Conservation (phyloP, 2,329 filamentous ascomycete genomes). For the Helotiales sp. region DNA sequence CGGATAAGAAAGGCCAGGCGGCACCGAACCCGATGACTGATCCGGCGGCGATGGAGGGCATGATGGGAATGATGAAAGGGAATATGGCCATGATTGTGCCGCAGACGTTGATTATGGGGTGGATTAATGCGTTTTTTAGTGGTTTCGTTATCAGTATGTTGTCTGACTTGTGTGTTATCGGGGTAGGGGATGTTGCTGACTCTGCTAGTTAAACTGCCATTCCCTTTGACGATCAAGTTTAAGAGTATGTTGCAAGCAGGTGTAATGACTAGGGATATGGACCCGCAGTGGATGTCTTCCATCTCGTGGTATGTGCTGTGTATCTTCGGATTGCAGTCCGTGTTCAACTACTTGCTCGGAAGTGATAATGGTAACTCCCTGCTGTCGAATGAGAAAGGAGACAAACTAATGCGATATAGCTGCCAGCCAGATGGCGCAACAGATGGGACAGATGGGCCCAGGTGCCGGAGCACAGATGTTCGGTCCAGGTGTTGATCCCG, state of each 20-base stretch:
- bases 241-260: constrained; percentile 99
- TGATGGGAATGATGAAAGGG: constrained; percentile 99
- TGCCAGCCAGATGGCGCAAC: constrained; percentile 87
- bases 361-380: constrained; percentile 83
- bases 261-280: constrained; percentile 92
- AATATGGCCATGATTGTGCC: constrained; percentile 99
- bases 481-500: constrained; percentile 88
- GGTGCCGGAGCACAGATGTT: constrained; percentile 72
- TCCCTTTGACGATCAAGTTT: constrained; percentile 97
- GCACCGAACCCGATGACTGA: constrained; percentile 94
- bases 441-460: constrained; percentile 77
- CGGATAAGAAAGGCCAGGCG: constrained; percentile 82
- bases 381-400: neutral
- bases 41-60: constrained; percentile 96
- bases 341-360: constrained; percentile 95
- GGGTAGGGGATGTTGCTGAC: constrained; percentile 22
- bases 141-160: constrained; percentile 92
- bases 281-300: constrained; percentile 97
- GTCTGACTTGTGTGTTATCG: neutral
- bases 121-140: constrained; percentile 99
- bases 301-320: constrained; percentile 99
- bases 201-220: constrained; percentile 84
- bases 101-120: constrained; percentile 98
- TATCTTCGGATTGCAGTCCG: constrained; percentile 92
- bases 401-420: constrained; percentile 56